Evolutionary conservation across 1,139 yeast genomes (phyloP).

Genomic region (Blastobotrys proliferans): DNA sequence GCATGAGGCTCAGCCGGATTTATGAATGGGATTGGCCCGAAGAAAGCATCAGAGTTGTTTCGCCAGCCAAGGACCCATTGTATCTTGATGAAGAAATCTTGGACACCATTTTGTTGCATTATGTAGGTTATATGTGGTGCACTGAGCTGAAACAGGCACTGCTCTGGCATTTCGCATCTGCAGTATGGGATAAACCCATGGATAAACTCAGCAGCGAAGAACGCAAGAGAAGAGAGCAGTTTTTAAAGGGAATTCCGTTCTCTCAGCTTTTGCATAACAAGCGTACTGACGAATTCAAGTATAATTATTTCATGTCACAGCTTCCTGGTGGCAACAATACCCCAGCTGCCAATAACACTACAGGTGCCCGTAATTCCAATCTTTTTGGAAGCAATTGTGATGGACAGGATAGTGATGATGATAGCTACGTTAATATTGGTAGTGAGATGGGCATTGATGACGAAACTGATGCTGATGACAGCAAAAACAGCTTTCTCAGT

Average conservation of each 20-base stretch:
- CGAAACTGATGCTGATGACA: conserved; percentile 2
- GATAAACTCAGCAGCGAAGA: conserved; percentile 6
- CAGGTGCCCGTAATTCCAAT: too few relatives aligned
- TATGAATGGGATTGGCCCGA: conserved; percentile 20
- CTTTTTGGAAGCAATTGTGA: too few relatives aligned
- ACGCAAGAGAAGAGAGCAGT: conserved; percentile 1
- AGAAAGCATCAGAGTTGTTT: conserved; percentile 14
- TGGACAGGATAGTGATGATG: too few relatives aligned
- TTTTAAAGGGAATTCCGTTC: background rate
- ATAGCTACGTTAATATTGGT: too few relatives aligned
- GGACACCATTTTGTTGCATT: conserved; percentile 16
- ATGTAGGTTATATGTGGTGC: conserved; percentile 18
- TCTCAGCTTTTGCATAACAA: conserved; percentile 1
- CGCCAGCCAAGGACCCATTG: conserved; percentile 19
- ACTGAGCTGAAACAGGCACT: background rate
- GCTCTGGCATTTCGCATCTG: conserved; percentile 6
- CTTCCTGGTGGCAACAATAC: conserved; percentile 3
- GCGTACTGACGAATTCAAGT: background rate
- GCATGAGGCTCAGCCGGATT: conserved; percentile 17
- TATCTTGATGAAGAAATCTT: conserved; percentile 20
- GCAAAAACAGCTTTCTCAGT: too few relatives aligned
- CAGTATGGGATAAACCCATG: conserved; percentile 9
- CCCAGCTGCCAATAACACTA: conserved; percentile 5
- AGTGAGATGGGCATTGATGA: conserved; percentile 1
- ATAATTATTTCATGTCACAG: conserved; percentile 5